phyloP scores from a whole-genome alignment of 129 eudicot genomes.

The Pseudognaphalium luteoalbum region DNA sequence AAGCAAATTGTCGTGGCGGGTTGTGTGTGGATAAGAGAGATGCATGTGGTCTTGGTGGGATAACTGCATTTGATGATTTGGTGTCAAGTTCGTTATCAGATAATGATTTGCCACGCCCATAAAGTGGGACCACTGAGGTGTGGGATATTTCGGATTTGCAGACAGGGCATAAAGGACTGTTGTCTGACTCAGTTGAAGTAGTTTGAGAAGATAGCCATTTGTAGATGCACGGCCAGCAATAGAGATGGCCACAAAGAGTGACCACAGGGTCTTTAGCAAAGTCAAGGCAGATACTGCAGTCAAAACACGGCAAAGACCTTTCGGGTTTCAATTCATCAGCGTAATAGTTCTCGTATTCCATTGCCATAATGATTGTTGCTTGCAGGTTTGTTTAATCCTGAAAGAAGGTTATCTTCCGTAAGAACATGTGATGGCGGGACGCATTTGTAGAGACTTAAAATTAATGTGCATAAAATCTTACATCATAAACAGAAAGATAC shows the following conservation, averaged over 20 bases:
- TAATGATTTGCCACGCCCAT: conserved; percentile 66
- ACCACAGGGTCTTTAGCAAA: conserved; percentile 86
- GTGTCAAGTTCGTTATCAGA: conserved; percentile 39
- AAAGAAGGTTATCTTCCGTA: neutral
- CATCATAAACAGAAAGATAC: conserved; percentile 6
- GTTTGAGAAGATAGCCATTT: conserved; percentile 67
- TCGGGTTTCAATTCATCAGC: conserved; percentile 54
- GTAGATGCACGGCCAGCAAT: conserved; percentile 98
- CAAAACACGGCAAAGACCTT: conserved; percentile 56
- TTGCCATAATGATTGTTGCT: conserved; percentile 21
- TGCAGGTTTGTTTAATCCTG: conserved; percentile 28
- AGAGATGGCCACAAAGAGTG: conserved; percentile 94
- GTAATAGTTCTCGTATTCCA: conserved; percentile 52
- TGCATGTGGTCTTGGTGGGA: conserved; percentile 81
- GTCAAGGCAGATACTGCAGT: conserved; percentile 92
- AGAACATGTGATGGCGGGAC: neutral
- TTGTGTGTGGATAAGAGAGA: conserved; percentile 40
- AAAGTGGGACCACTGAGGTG: conserved; percentile 77
- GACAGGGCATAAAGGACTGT: conserved; percentile 75
- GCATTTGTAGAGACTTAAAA: neutral
- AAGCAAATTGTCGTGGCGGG: conserved; percentile 36
- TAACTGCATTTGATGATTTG: conserved; percentile 35
- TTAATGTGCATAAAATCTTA: conserved; percentile 5
- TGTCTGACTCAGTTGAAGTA: conserved; percentile 48
- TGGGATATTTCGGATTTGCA: conserved; percentile 82